These are phyloP conservation scores for Chaetomium sp. DNA, from an alignment of 2,329 filamentous ascomycete genomes.

Conservation along the genomic window DNA sequence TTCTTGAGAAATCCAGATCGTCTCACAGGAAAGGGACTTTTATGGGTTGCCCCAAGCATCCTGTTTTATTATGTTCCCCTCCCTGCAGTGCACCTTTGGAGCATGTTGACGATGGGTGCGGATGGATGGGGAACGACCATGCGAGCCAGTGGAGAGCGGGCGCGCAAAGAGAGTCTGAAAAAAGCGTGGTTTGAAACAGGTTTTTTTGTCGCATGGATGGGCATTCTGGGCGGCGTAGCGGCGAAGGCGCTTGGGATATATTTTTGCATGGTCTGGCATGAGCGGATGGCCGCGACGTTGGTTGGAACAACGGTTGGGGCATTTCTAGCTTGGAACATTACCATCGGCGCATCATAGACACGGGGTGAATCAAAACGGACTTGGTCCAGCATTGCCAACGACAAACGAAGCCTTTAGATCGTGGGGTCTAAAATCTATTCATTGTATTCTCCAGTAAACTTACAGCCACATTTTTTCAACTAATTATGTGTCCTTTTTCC, in stretches of 20 bases:
- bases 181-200: conserved; percentile 15
- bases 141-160: conserved; percentile 13
- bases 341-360: conserved; percentile 10
- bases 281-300: conserved; percentile 4
- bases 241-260: conserved; percentile 6
- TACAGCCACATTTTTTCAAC: no score
- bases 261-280: conserved; percentile 4
- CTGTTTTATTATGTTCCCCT: conserved; percentile 15
- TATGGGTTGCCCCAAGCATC: conserved; percentile 10
- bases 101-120: conserved; percentile 15
- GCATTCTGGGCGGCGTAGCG: conserved; percentile 7
- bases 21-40: background rate
- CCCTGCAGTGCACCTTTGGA: conserved; percentile 14
- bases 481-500: no score
- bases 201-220: conserved; percentile 16
- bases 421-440: no score
- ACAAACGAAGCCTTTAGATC: no score
- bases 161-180: conserved; percentile 7
- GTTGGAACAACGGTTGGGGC: background rate
- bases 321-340: conserved; percentile 9
- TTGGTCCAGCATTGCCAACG: no score
- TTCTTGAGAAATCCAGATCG: conserved; percentile 9
- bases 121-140: conserved; percentile 15
- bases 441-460: no score
- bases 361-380: background rate